A percentile compares a stretch with the other conserved stretches of the same genome.
Evolutionary conservation across 352 stramenopile genomes (phyloP).

Genomic region (Synura sp.): DNA sequence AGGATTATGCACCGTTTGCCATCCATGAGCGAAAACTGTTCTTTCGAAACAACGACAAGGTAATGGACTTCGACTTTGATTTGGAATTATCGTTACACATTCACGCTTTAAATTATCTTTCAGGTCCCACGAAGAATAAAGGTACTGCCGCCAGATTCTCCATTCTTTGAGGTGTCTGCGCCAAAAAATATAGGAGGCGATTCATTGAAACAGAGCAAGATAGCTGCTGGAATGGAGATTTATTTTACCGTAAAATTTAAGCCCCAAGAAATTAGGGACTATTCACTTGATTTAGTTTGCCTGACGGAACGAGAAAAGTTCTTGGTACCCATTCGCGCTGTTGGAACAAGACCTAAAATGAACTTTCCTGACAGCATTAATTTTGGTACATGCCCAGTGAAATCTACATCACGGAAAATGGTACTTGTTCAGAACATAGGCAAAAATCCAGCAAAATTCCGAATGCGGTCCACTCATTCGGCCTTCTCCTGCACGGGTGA

Average conservation of each 20-base stretch:
- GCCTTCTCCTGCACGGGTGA: conserved; percentile 41
- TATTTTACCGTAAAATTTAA: conserved; percentile 79
- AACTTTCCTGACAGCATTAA: conserved; percentile 78
- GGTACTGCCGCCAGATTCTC: conserved; percentile 70
- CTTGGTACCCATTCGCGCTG: conserved; percentile 72
- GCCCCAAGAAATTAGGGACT: conserved; percentile 76
- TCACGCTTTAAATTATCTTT: background rate
- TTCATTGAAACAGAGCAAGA: conserved; percentile 53
- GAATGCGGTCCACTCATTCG: conserved; percentile 55
- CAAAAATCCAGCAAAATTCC: conserved; percentile 64
- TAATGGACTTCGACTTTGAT: background rate
- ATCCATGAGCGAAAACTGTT: conserved; percentile 67
- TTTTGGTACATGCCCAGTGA: conserved; percentile 76
- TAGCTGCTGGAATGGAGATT: conserved; percentile 82
- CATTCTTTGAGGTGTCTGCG: conserved; percentile 72
- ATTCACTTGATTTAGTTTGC: conserved; percentile 80
- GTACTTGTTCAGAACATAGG: conserved; percentile 82
- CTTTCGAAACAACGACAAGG: conserved; percentile 75
- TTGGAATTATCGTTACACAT: background rate
- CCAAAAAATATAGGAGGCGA: conserved; percentile 46
- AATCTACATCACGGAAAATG: conserved; percentile 65
- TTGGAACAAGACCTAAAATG: conserved; percentile 70
- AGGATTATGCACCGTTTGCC: conserved; percentile 82
- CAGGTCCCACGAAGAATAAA: conserved; percentile 76
- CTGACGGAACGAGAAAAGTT: conserved; percentile 90